Evolutionary conservation across 208 protist genomes (phyloP), one percentile per base, ranked within the genome.

Genomic region (Leishmania arabica): DNA sequence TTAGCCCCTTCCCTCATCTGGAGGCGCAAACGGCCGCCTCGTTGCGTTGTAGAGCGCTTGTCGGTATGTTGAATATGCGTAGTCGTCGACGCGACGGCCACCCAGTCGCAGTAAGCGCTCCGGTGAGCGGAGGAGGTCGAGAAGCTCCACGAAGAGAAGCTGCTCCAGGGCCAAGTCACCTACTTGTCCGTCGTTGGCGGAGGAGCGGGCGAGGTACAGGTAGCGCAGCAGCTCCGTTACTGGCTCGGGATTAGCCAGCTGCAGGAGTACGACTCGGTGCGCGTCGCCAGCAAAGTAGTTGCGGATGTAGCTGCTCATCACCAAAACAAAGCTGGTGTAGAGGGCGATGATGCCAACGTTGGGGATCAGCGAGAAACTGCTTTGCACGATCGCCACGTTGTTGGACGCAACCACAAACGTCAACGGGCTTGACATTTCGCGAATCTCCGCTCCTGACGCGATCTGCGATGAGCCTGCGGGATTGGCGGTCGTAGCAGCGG

Each of bases 301-400:
- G 47, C 93, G 87, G 27, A 96, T 73, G 80, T 92, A 81, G 49
- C 73, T 83, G 65, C 90, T 92, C n/a, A 95, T 62, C 15, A 90
- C 88, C 21, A 96, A 76, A 47, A 96, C 86, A 56, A 96, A 92
- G 37, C 91, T 96, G 37, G 90, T 92, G 82, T 96, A 96, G 66
- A 96, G 87, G 4, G 93, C 91, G 70, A 96, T 84, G 47, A 96
- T 91, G 54, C 91, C 90, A 0, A 91, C 51, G 79, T 88, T 92
- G 3, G 91, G 88, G 31, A 94, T 84, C 74, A 91, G 89, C 19
- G 83, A 86, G 71, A 93, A 79, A 27, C 81, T 84, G 56, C 80
- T 83, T 31, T 86, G 69, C 49, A 86, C 72, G 11, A 77, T 80
- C 7, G 86, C 77, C 49, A 89, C 88, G 76, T 91, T 80, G 17